These are phyloP conservation scores for Peterozyma xylosa DNA, from an alignment of 805 yeast genomes.

Conservation along the genomic window DNA sequence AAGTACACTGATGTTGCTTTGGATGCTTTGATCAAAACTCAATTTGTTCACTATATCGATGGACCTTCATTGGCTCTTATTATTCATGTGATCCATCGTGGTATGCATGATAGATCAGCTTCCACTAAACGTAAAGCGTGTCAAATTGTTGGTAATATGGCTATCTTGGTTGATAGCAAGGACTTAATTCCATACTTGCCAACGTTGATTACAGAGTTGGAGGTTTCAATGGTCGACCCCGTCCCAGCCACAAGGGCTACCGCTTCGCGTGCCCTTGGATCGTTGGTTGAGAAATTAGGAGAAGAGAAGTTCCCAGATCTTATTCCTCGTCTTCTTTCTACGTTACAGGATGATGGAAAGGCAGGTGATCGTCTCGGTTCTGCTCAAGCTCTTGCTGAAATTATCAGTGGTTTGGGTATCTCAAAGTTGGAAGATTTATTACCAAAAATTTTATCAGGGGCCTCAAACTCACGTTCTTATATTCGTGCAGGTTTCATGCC, in stretches of 20 bases:
- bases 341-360: conserved; percentile 68
- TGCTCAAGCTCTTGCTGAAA: conserved; percentile 95
- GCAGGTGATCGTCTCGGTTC: conserved; percentile 94
- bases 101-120: conserved; percentile 93
- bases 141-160: conserved; percentile 98
- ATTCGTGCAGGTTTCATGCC: conserved; percentile 93
- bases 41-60: conserved; percentile 95
- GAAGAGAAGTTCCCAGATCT: conserved; percentile 92
- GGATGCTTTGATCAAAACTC: conserved; percentile 79
- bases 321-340: conserved; percentile 69
- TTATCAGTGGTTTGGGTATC: conserved; percentile 85
- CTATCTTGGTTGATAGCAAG: conserved; percentile 82
- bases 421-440: conserved; percentile 81
- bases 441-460: conserved; percentile 70
- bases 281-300: conserved; percentile 91
- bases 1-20: conserved; percentile 82
- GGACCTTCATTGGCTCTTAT: conserved; percentile 96
- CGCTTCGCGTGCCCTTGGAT: conserved; percentile 95
- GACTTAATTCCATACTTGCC: conserved; percentile 82
- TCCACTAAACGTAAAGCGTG: conserved; percentile 87
- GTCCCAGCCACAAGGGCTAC: conserved; percentile 96
- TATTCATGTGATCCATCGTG: conserved; percentile 91
- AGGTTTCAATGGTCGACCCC: conserved; percentile 96
- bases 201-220: conserved; percentile 72
- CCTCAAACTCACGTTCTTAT: conserved; percentile 57